Conservation (phyloP, 2,329 filamentous ascomycete genomes). For the Aspergillus tanneri region DNA sequence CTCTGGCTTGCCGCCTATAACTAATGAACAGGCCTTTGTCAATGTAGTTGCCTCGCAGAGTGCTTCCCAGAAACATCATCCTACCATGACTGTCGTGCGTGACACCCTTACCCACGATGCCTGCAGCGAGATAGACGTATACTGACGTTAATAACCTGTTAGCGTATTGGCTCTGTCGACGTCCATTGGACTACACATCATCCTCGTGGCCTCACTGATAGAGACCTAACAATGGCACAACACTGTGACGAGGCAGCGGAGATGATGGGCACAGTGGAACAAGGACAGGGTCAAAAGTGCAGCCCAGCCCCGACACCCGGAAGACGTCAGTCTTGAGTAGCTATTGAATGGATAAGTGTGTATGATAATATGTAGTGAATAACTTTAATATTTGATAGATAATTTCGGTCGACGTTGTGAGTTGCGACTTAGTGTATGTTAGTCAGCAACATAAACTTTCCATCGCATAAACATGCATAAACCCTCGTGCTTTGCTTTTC, state of each 20-base stretch:
- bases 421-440: background rate
- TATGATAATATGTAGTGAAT: background rate
- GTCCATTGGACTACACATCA: slow-evolving; percentile 44
- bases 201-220: slow-evolving; percentile 39
- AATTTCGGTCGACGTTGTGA: background rate
- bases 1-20: background rate
- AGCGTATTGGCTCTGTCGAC: slow-evolving; percentile 40
- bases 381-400: background rate
- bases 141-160: slow-evolving; percentile 10
- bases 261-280: slow-evolving; percentile 34
- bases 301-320: slow-evolving; percentile 9
- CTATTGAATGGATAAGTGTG: background rate
- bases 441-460: background rate
- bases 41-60: slow-evolving; percentile 40
- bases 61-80: slow-evolving; percentile 39
- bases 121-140: background rate
- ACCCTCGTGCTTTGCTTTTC: background rate
- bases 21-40: slow-evolving; percentile 34
- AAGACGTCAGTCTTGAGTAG: background rate
- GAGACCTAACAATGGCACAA: slow-evolving; percentile 38
- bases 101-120: background rate
- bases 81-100: slow-evolving; percentile 39
- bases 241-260: slow-evolving; percentile 39
- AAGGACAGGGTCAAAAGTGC: slow-evolving; percentile 34
- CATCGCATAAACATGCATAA: background rate